Base-by-base conservation (phyloP, 1,284 basidiomycete species). In the Moesziomyces sp. region DNA sequence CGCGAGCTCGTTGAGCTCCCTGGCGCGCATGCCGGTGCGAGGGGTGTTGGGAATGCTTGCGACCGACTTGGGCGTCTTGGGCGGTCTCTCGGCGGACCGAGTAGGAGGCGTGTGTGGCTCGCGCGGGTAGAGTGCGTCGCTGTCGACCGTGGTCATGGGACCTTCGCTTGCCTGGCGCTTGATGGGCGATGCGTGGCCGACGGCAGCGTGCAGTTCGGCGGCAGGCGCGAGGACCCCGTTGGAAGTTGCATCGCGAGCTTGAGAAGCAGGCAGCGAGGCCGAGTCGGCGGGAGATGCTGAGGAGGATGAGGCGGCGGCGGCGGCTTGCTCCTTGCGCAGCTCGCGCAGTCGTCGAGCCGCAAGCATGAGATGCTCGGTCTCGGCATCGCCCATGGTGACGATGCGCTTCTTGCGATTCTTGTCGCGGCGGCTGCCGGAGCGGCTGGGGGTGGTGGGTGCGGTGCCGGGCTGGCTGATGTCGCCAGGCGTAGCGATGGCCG, bases 311-410 rank as follows among this genome's bases (percentile, higher is more conserved):
- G 57, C 45, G 3, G 59, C 66, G 3, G 59, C 66, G 2, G 59
- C 63, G 3, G 55, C 71, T 26, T 67, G 56, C 46, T 74, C 64
- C 35, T 73, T 76, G 18, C 77, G 74, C 51, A 79, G 42, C 46
- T 79, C 77, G 43, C 79, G 78, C 49, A 81, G 52, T 33, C 81
- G 74, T 30, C 82, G 65, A n/a, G 84, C 84, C 3, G 85, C 85
- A 10, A 84, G 78, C 42, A 86, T 75, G 16, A 86, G 78, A 44
- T 85, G 84, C 58, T 86, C 85, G 11, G 85, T 78, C 60, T 85
- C 84, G 46, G 85, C 85, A 68, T 86, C 85, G 33, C 85, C 85
- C 82, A 86, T 84, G 19, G 74, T 72, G 30, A 75, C 71, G 19
- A 66, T 70, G 33, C 78, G 70, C 52, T 72, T 76, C 50, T 66